Conservation (phyloP, 768 basidiomycete species). For the Mycena capillaripes region DNA sequence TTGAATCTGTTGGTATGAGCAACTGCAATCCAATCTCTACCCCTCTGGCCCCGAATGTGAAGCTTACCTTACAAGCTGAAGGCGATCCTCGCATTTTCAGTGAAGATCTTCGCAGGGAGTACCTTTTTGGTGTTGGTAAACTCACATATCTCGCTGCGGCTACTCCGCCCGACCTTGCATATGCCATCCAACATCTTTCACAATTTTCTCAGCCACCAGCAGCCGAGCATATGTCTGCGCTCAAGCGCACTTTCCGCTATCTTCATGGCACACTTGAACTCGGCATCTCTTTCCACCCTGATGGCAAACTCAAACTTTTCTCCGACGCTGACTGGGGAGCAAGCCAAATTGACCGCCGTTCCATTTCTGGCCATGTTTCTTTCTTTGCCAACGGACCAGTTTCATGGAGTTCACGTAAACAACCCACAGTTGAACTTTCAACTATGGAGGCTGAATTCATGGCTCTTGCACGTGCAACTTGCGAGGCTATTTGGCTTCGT, state of each 20-base stretch:
- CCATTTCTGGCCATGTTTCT: conserved; percentile 50
- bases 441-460: conserved; percentile 53
- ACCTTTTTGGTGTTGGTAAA: conserved; percentile 42
- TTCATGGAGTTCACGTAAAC: conserved; percentile 50
- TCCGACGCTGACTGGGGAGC: conserved; percentile 40
- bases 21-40: conserved; percentile 30
- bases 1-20: conserved; percentile 32
- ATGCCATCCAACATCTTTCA: conserved; percentile 43
- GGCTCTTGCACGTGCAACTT: conserved; percentile 44
- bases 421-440: conserved; percentile 37
- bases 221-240: conserved; percentile 47
- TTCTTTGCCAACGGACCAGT: conserved; percentile 45
- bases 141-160: conserved; percentile 47
- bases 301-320: conserved; percentile 7
- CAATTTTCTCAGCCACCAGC: conserved; percentile 47
- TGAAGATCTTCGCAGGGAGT: conserved; percentile 31
- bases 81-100: conserved; percentile 9
- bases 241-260: conserved; percentile 53
- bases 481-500: conserved; percentile 50
- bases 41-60: conserved; percentile 37
- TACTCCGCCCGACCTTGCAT: conserved; percentile 52
- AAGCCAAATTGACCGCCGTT: conserved; percentile 32
- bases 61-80: conserved; percentile 20
- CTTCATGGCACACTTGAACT: conserved; percentile 40
- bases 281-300: conserved; percentile 25